Evolutionary conservation across 345 rosid species (phyloP).

Genomic region (Acer negundo): DNA sequence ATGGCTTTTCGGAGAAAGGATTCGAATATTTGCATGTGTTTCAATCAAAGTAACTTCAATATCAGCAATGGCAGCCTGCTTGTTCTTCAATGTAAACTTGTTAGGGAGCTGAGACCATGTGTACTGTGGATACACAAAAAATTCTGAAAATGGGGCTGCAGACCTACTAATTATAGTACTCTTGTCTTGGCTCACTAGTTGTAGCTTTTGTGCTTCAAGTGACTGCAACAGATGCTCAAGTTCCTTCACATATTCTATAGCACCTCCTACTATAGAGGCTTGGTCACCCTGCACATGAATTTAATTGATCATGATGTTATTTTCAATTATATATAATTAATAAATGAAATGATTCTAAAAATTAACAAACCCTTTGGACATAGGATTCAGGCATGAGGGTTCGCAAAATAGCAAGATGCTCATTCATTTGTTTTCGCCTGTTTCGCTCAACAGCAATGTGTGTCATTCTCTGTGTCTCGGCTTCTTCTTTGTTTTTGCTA

Average conservation of each 20-base stretch:
- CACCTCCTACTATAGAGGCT: conserved; percentile 92
- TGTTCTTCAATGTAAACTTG: conserved; percentile 47
- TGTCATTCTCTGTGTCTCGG: conserved; percentile 86
- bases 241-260: conserved; percentile 87
- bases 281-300: conserved; percentile 68
- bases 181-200: conserved; percentile 19
- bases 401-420: conserved; percentile 71
- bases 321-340: too few relatives aligned
- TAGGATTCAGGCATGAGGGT: conserved; percentile 89
- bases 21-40: conserved; percentile 84
- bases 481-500: conserved; percentile 83
- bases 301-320: too few relatives aligned
- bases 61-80: conserved; percentile 54
- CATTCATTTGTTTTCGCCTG: conserved; percentile 86
- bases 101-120: conserved; percentile 53
- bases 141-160: conserved; percentile 47
- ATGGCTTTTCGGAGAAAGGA: conserved; percentile 56
- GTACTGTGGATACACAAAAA: conserved; percentile 55
- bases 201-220: conserved; percentile 67
- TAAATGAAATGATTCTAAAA: too few relatives aligned
- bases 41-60: conserved; percentile 82
- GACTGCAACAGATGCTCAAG: conserved; percentile 69
- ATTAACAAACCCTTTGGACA: conserved; percentile 65
- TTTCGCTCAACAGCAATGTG: conserved; percentile 95
- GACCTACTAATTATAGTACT: background rate